Base-by-base conservation (phyloP, 2,329 filamentous ascomycete species). In the Bertia moriformis region DNA sequence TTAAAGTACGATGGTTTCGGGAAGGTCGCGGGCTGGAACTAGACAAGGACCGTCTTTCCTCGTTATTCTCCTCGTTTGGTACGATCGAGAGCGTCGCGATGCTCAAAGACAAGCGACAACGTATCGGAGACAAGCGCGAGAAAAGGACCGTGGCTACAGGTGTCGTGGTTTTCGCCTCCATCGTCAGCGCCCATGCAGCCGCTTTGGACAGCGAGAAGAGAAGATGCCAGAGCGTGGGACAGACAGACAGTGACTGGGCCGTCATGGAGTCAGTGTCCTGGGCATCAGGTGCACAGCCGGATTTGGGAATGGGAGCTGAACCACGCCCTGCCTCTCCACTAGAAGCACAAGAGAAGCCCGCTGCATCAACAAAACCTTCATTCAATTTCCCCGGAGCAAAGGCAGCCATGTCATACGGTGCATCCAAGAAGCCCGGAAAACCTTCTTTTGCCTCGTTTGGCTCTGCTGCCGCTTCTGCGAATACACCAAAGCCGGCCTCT, bases 181-280 rank as follows among this genome's bases (percentile, higher is more conserved):
- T 78, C 24, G 68, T 75, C 37, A 63, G 67, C 40, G 71, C 73
- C 1, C 67, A 75, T 48, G 61, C 68, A 3, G 71, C 71, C 5
- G 66, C 76, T 2, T 49, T 63, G 32, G 69, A 75, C 44, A 61
- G 59, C 39, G 56, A 59, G 40, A 62, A 59, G 18, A 29, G n/a
- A n/a, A 10, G 24, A 29, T n/a, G 24, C 24, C 32, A 35, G 32
- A 35, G 32, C 32, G 15, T 18, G 7, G 15, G 15, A 13, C 50
- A 54, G 38, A 40, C 52, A n/a, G 58, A 58, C 19, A 48, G 48
- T 2, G 62, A 65, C 24, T 71, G 65, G 58, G 55, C 59, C 4
- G 42, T 59, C 5, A 62, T 77, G 18, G 67, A 73, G 22, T 67
- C 62, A 12, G 65, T 76, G 1, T 56, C 53, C 33, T 76, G 72